These are phyloP conservation scores for Kalanchoe fedtschenkoi DNA, from an alignment of 164 flowering plant genomes.

Conservation along the genomic window DNA sequence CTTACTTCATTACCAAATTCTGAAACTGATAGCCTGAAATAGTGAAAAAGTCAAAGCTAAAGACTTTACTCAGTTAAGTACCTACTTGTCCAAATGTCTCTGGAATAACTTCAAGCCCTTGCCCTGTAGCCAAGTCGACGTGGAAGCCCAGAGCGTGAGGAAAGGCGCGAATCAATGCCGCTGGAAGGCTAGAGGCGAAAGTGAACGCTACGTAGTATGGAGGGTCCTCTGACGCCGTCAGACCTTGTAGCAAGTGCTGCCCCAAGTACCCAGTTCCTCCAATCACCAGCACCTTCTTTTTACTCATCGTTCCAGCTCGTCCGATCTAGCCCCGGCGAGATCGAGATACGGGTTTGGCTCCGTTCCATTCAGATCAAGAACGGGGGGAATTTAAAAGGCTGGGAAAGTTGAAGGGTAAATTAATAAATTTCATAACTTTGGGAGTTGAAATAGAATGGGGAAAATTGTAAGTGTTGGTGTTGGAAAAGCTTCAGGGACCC, in stretches of 20 bases:
- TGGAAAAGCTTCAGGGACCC: too few species aligned
- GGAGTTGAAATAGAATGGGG: too few species aligned
- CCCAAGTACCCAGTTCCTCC: slow-evolving; percentile 96
- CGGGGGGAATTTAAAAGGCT: not conserved
- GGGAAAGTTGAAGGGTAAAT: not conserved
- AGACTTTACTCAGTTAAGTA: not conserved
- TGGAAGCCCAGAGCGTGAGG: slow-evolving; percentile 46
- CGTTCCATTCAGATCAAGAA: not conserved
- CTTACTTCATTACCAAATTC: too few species aligned
- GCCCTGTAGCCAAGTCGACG: slow-evolving; percentile 52
- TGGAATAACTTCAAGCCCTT: slow-evolving; percentile 46
- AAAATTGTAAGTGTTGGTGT: too few species aligned
- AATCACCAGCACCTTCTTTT: slow-evolving; percentile 58
- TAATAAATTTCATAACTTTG: too few species aligned
- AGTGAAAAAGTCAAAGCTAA: not conserved
- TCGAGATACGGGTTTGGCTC: not conserved
- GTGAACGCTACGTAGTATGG: slow-evolving; percentile 55
- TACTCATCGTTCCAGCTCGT: slow-evolving; percentile 20
- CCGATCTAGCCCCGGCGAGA: slow-evolving; percentile 5
- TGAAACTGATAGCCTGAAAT: too few species aligned
- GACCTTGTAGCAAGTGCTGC: slow-evolving; percentile 59
- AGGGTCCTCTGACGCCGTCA: slow-evolving; percentile 19
- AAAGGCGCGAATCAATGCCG: slow-evolving; percentile 29
- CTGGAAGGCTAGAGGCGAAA: slow-evolving; percentile 43
- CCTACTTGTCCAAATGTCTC: slow-evolving; percentile 58